Evolutionary conservation across 1,139 yeast genomes (phyloP).

Genomic region (Sugiyamaella japonica): DNA sequence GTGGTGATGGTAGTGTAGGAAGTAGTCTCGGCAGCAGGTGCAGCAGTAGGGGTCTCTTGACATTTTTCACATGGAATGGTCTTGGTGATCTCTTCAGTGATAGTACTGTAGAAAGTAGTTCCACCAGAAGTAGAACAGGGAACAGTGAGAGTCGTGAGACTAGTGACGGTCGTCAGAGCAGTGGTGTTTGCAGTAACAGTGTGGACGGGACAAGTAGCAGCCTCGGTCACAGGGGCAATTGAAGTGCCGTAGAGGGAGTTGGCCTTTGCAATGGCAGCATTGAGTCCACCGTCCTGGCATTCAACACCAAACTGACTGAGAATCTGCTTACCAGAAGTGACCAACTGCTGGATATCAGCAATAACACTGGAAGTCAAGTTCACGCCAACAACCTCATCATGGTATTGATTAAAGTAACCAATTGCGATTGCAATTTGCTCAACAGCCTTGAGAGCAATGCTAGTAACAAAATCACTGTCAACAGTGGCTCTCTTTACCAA

Average conservation of each 20-base stretch:
- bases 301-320: constrained; percentile 11
- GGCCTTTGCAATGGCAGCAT: constrained; percentile 16
- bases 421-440: constrained; percentile 10
- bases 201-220: constrained; percentile 10
- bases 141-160: constrained; percentile 12
- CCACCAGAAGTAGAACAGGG: constrained; percentile 8
- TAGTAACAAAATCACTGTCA: constrained; percentile 8
- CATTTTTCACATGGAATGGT: constrained; percentile 14
- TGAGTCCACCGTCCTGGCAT: constrained; percentile 11
- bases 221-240: constrained; percentile 3
- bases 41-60: constrained; percentile 1
- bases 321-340: constrained; percentile 4
- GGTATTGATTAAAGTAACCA: constrained; percentile 5
- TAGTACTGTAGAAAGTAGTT: constrained; percentile 10
- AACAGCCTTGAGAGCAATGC: constrained; percentile 10
- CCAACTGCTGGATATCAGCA: constrained; percentile 5
- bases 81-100: constrained; percentile 14
- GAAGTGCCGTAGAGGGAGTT: constrained; percentile 15
- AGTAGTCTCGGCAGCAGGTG: constrained; percentile 2
- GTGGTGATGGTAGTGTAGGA: constrained; percentile 9
- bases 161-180: constrained; percentile 12
- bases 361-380: not conserved
- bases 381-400: not conserved
- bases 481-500: constrained; percentile 10
- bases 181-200: constrained; percentile 10